Percentiles rank a stretch among this genome's conserved stretches.
Conservation (phyloP, 1,284 basidiomycete genomes). For the Nidula niveotomentosa region DNA sequence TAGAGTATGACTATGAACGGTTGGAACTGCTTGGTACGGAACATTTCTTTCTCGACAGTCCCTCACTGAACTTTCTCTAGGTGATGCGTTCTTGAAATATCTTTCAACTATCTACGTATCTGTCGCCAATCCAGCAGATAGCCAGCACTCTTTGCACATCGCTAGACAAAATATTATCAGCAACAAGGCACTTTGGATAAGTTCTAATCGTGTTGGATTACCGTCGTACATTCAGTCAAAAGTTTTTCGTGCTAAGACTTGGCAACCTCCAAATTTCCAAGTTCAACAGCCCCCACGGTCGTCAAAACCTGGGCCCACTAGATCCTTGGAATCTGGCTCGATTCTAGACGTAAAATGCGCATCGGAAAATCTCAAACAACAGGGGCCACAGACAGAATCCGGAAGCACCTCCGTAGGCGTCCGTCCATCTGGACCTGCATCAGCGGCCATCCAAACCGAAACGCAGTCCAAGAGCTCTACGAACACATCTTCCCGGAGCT, state of each 20-base stretch:
- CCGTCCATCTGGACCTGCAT: no score
- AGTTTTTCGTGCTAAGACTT: constrained; percentile 63
- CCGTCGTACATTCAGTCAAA: constrained; percentile 72
- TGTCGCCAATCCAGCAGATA: constrained; percentile 58
- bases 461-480: no score
- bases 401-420: background rate
- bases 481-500: no score
- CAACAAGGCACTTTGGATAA: constrained; percentile 62
- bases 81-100: constrained; percentile 81
- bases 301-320: no score
- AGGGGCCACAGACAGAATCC: background rate
- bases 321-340: background rate
- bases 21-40: constrained; percentile 72
- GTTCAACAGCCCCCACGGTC: no score
- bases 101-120: constrained; percentile 73
- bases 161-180: constrained; percentile 69
- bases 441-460: no score
- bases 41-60: constrained; percentile 2
- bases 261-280: constrained; percentile 41
- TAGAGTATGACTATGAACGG: constrained; percentile 77
- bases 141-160: constrained; percentile 64
- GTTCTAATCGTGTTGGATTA: constrained; percentile 55
- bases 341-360: background rate
- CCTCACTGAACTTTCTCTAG: constrained; percentile 32
- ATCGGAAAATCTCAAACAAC: background rate